Percentiles rank a stretch among this genome's conserved stretches.
Evolutionary conservation across 225 moss, liverwort and hornwort genomes (phyloP).

Genomic region (Sphagnum contortum): DNA sequence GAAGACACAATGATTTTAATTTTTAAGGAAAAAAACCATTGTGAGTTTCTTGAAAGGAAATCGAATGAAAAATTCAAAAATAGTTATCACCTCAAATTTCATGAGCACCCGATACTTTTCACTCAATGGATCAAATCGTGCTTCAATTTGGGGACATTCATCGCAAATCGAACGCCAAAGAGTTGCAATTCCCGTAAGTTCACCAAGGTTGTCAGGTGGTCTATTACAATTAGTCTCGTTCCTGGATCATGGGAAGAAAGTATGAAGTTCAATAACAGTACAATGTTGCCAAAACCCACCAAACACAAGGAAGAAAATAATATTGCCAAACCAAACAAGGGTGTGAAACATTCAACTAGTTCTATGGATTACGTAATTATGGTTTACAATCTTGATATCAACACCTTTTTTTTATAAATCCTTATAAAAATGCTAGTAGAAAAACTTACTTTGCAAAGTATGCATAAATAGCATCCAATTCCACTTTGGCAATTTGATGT

Average conservation of each 20-base stretch:
- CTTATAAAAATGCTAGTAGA: background rate
- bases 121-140: slow-evolving; percentile 54
- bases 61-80: too few relatives aligned
- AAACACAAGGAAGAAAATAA: too few relatives aligned
- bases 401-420: too few relatives aligned
- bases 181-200: slow-evolving; percentile 54
- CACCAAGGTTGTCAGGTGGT: slow-evolving; percentile 55
- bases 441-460: slow-evolving; percentile 47
- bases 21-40: too few relatives aligned
- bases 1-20: too few relatives aligned
- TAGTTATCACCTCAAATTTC: slow-evolving; percentile 53
- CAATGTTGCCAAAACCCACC: too few relatives aligned
- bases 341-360: too few relatives aligned
- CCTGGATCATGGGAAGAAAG: background rate
- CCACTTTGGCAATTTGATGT: slow-evolving; percentile 57
- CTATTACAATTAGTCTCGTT: slow-evolving; percentile 19
- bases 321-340: too few relatives aligned
- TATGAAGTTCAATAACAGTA: too few relatives aligned
- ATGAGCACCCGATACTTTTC: slow-evolving; percentile 61
- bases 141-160: slow-evolving; percentile 40
- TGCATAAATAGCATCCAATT: slow-evolving; percentile 51
- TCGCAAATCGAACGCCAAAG: slow-evolving; percentile 56
- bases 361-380: too few relatives aligned
- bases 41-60: too few relatives aligned
- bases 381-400: too few relatives aligned